Conservation (phyloP, 257 asterid species). For the Solanum rostratum region DNA sequence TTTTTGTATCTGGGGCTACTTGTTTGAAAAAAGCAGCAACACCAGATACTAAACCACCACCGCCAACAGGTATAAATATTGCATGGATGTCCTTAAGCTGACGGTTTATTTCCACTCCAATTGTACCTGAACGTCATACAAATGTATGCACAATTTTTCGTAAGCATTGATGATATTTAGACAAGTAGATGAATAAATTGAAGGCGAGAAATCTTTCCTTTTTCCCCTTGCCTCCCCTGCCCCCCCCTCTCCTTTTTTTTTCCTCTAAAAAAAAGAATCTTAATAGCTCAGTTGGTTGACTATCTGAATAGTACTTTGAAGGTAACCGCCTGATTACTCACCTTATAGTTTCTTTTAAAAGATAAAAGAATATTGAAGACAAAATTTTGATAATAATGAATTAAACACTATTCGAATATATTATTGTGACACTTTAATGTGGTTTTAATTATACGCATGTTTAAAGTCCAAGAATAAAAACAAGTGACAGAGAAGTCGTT, state of each 20-base stretch:
- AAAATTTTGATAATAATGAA: too few species aligned
- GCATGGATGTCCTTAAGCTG: conserved; percentile 59
- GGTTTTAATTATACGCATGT: too few species aligned
- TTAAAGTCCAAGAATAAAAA: too few species aligned
- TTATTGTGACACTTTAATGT: too few species aligned
- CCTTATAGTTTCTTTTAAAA: too few species aligned
- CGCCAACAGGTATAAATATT: conserved; percentile 86
- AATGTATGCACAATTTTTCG: background rate
- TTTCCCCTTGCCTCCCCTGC: too few species aligned
- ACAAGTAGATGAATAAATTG: background rate
- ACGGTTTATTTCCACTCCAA: conserved; percentile 72
- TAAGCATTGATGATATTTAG: background rate
- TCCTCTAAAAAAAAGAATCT: too few species aligned
- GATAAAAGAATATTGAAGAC: too few species aligned
- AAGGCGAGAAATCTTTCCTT: too few species aligned
- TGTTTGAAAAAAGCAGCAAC: conserved; percentile 75
- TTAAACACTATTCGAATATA: too few species aligned
- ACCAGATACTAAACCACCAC: conserved; percentile 95
- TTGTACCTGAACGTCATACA: conserved; percentile 36
- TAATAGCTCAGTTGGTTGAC: background rate
- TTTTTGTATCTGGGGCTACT: conserved; percentile 64
- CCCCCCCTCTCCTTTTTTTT: too few species aligned
- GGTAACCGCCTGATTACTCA: background rate
- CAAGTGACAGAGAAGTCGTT: too few species aligned
- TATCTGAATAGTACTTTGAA: background rate